A percentile compares a stretch with the other conserved stretches of the same genome.
These are phyloP conservation scores for Colletotrichum cuscutae DNA, from an alignment of 2,329 filamentous ascomycete species.

Conservation along the genomic window DNA sequence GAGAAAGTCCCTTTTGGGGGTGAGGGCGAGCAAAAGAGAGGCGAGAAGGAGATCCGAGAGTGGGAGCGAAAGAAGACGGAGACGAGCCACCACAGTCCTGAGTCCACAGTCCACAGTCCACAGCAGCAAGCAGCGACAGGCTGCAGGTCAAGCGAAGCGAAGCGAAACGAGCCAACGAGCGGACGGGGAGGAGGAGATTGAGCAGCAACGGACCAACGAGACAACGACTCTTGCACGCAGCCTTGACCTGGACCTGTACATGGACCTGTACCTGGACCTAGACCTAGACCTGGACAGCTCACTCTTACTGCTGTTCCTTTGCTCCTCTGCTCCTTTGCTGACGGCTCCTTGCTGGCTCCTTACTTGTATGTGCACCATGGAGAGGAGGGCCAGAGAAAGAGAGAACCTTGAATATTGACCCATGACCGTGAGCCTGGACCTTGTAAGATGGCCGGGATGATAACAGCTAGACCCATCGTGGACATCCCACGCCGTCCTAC, in stretches of 20 bases:
- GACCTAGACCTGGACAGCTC: slow-evolving; percentile 7
- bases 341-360: background rate
- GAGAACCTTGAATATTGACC: slow-evolving; percentile 7
- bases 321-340: background rate
- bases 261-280: background rate
- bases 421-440: slow-evolving; percentile 19
- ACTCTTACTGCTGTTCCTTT: background rate
- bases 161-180: slow-evolving; percentile 32
- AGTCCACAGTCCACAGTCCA: too few relatives aligned
- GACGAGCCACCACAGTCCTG: slow-evolving; percentile 11
- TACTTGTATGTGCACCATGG: background rate
- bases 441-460: slow-evolving; percentile 5
- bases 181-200: slow-evolving; percentile 26
- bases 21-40: slow-evolving; percentile 33
- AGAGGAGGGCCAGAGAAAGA: background rate
- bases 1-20: slow-evolving; percentile 33
- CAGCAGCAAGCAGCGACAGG: slow-evolving; percentile 2
- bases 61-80: slow-evolving; percentile 5
- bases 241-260: slow-evolving; percentile 11
- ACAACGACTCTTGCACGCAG: background rate
- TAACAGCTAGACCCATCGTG: background rate
- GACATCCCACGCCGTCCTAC: slow-evolving; percentile 1
- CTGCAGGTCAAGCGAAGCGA: slow-evolving; percentile 28
- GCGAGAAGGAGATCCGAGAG: slow-evolving; percentile 3
- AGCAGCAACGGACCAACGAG: slow-evolving; percentile 13